Conservation (phyloP, 768 basidiomycete genomes). For the Tulasnella sp. region DNA sequence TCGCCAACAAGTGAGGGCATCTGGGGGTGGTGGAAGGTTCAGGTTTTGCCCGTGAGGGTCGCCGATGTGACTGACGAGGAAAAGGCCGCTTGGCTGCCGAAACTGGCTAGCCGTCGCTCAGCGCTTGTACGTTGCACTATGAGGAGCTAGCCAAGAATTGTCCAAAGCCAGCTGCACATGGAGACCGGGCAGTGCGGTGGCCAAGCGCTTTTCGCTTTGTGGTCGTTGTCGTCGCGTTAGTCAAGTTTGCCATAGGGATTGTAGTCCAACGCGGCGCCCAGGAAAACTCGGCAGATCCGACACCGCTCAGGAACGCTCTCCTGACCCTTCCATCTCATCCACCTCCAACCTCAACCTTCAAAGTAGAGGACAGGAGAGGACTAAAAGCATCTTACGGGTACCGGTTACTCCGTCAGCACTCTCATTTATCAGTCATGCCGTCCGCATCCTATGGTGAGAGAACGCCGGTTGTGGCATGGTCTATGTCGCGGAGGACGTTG, state of each 20-base stretch:
- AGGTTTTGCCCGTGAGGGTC: background rate
- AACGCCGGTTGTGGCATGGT: background rate
- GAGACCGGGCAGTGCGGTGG: background rate
- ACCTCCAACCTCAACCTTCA: background rate
- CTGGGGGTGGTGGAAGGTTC: background rate
- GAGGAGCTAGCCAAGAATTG: background rate
- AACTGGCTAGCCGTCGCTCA: background rate
- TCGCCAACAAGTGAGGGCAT: slow-evolving; percentile 30
- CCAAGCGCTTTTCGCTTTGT: background rate
- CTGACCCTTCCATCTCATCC: background rate
- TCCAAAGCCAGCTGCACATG: background rate
- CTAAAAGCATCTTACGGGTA: background rate
- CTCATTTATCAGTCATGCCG: background rate
- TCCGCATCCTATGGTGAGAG: background rate
- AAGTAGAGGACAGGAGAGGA: background rate
- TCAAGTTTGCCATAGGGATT: background rate
- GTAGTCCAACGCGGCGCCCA: background rate
- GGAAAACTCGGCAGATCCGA: background rate
- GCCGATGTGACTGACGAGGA: background rate
- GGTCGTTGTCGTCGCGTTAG: background rate
- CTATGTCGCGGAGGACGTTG: too few relatives aligned
- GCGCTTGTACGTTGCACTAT: background rate
- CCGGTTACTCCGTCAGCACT: background rate
- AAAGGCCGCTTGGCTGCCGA: background rate
- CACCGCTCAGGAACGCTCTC: background rate